These are phyloP conservation scores for Vigna trinervia DNA, from an alignment of 306 rosid genomes.

Conservation along the genomic window DNA sequence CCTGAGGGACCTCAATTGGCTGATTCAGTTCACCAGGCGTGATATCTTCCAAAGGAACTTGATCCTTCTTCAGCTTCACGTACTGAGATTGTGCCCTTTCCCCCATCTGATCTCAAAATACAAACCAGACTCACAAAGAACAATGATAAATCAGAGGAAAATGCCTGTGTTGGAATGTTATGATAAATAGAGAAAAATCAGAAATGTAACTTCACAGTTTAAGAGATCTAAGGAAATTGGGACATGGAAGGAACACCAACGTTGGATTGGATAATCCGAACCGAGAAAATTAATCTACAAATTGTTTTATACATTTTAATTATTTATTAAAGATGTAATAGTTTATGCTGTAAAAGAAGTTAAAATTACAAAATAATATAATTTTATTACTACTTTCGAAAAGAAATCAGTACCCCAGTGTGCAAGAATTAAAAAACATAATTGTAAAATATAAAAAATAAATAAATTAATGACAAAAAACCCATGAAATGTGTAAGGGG, in stretches of 20 bases:
- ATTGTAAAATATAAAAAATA: too few species aligned
- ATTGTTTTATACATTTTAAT: too few species aligned
- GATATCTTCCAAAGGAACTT: constrained; percentile 60
- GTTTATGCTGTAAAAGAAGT: too few species aligned
- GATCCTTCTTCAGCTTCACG: constrained; percentile 63
- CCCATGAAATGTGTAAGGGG: too few species aligned
- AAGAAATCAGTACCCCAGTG: too few species aligned
- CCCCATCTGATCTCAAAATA: constrained; percentile 66
- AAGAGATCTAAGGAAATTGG: constrained; percentile 37
- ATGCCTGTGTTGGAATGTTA: constrained; percentile 17
- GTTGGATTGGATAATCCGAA: not conserved
- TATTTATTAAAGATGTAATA: too few species aligned
- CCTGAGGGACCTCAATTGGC: constrained; percentile 75
- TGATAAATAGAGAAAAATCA: constrained; percentile 24
- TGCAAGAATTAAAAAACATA: too few species aligned
- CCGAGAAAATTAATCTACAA: not conserved
- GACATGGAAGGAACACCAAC: not conserved
- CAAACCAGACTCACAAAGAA: constrained; percentile 21
- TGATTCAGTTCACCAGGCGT: constrained; percentile 77
- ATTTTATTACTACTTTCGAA: too few species aligned
- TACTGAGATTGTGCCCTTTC: constrained; percentile 65
- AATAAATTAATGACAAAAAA: too few species aligned
- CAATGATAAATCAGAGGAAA: constrained; percentile 13
- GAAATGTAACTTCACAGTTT: not conserved
- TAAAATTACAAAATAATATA: too few species aligned